These are phyloP conservation scores for Hirschfeldia incana DNA, from an alignment of 345 rosid genomes.

Conservation along the genomic window DNA sequence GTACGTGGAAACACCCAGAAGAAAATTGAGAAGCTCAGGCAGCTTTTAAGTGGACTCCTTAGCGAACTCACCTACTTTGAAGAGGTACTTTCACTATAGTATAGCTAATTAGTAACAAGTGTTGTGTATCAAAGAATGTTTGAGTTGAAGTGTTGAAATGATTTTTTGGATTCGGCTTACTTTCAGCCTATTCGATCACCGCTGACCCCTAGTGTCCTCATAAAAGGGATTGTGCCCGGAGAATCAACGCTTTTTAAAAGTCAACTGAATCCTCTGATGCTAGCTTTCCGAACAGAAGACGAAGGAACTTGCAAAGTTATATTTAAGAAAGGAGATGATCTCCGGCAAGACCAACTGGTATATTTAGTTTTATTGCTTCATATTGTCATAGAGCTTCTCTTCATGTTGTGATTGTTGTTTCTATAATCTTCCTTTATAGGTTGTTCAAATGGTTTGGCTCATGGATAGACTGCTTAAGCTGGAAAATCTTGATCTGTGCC, in stretches of 20 bases:
- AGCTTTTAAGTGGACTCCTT: conserved; percentile 92
- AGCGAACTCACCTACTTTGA: conserved; percentile 97
- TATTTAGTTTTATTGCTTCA: background rate
- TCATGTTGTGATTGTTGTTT: background rate
- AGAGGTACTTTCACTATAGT: conserved; percentile 57
- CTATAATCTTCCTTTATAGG: conserved; percentile 41
- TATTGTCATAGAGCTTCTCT: background rate
- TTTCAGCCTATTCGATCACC: conserved; percentile 93
- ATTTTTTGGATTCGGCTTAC: conserved; percentile 25
- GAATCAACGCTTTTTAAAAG: conserved; percentile 97
- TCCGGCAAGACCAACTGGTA: conserved; percentile 99
- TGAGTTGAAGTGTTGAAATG: conserved; percentile 15
- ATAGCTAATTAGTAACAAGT: conserved; percentile 19
- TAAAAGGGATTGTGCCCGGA: conserved; percentile 85
- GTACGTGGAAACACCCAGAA: conserved; percentile 98
- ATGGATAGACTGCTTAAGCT: conserved; percentile 97
- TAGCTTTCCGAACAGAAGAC: conserved; percentile 74
- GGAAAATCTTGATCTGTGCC: conserved; percentile 89
- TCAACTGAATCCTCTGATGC: conserved; percentile 84
- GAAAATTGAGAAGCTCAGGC: conserved; percentile 96
- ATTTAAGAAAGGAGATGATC: conserved; percentile 98
- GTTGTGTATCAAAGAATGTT: conserved; percentile 8
- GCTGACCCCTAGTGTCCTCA: conserved; percentile 72
- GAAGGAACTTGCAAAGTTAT: conserved; percentile 83
- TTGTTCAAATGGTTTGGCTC: conserved; percentile 97